phyloP scores from a whole-genome alignment of 2,329 filamentous ascomycete species.

The Exserohilum rostratum region DNA sequence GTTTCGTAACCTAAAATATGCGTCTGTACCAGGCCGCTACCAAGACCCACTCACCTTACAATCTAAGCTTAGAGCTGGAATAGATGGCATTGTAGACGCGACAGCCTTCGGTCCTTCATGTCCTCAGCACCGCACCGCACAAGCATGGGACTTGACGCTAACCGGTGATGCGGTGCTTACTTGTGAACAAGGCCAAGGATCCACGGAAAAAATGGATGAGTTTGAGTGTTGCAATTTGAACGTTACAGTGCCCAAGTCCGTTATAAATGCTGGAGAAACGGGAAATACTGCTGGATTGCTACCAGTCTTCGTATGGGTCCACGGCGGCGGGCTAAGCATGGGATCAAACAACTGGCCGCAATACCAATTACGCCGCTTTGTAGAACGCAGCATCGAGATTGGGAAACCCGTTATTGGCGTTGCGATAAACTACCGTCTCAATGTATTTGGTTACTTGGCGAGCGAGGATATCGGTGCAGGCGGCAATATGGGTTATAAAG shows the following conservation, averaged over 20 bases:
- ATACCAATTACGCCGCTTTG: constrained; percentile 54
- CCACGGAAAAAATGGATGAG: constrained; percentile 38
- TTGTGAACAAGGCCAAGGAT: constrained; percentile 21
- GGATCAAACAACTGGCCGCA: constrained; percentile 61
- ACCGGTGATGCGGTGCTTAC: constrained; percentile 24
- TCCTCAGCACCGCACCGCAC: constrained; percentile 42
- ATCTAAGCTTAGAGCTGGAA: constrained; percentile 3
- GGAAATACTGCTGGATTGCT: constrained; percentile 48
- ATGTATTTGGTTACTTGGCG: constrained; percentile 49
- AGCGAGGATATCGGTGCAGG: constrained; percentile 52
- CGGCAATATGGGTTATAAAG: constrained; percentile 44
- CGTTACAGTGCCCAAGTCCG: constrained; percentile 39
- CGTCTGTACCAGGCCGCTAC: constrained; percentile 42
- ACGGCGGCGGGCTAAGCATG: constrained; percentile 59
- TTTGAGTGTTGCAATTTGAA: constrained; percentile 45
- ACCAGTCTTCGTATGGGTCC: constrained; percentile 60
- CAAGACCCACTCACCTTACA: constrained; percentile 31
- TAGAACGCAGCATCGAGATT: constrained; percentile 52
- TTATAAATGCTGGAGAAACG: background rate
- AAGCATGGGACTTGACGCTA: constrained; percentile 37
- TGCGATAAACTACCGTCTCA: constrained; percentile 44
- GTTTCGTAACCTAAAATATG: constrained; percentile 48
- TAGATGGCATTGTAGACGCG: constrained; percentile 34
- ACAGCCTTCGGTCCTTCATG: constrained; percentile 47
- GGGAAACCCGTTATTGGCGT: constrained; percentile 54